Evolutionary conservation across 495 filamentous ascomycete genomes (phyloP).

Genomic region (Aspergillus steynii): DNA sequence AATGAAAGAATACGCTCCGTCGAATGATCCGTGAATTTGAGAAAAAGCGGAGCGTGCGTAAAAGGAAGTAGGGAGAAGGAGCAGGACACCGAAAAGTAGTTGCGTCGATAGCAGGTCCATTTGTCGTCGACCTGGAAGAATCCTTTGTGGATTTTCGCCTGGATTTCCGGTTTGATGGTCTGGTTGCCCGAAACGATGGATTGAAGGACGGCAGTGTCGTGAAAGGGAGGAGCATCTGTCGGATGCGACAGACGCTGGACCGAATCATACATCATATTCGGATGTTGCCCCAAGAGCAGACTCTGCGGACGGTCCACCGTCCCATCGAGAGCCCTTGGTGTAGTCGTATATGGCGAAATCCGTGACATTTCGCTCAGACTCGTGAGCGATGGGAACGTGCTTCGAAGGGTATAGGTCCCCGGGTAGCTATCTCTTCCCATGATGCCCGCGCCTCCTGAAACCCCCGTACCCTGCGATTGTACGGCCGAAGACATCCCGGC

Average conservation of each 20-base stretch:
- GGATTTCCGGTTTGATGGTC: conserved; percentile 71
- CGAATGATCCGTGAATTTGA: conserved; percentile 47
- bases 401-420: conserved; percentile 35
- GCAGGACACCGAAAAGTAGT: conserved; percentile 91
- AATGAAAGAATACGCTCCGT: conserved; percentile 63
- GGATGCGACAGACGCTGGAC: conserved; percentile 32
- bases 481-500: conserved; percentile 35
- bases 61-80: conserved; percentile 66
- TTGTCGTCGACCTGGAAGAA: conserved; percentile 84
- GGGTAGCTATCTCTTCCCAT: conserved; percentile 41
- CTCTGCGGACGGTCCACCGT: conserved; percentile 36
- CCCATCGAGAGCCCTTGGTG: conserved; percentile 37
- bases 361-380: conserved; percentile 38
- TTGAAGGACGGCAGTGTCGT: conserved; percentile 57
- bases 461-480: conserved; percentile 29
- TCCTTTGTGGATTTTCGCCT: conserved; percentile 87
- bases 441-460: conserved; percentile 30
- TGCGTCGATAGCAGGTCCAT: conserved; percentile 95
- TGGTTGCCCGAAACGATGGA: conserved; percentile 61
- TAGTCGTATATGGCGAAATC: conserved; percentile 33
- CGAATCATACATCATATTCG: conserved; percentile 31
- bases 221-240: conserved; percentile 55
- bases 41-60: conserved; percentile 44
- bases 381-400: conserved; percentile 34
- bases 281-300: conserved; percentile 31